These are phyloP conservation scores for Hyphopichia buzzinii DNA, from an alignment of 1,139 yeast species.

Conservation along the genomic window DNA sequence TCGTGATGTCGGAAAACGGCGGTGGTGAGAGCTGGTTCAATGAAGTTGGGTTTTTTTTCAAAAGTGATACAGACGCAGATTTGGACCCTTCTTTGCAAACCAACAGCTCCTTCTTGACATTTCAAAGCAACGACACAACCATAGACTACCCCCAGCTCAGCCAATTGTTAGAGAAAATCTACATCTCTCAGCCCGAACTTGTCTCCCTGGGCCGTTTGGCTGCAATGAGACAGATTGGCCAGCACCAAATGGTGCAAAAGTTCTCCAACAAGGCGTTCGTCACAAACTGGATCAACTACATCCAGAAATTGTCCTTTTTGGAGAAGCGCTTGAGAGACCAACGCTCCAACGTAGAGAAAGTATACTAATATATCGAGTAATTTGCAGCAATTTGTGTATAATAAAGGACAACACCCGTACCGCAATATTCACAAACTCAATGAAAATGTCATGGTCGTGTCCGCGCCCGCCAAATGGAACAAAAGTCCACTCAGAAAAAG, in stretches of 20 bases:
- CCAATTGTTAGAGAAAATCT: constrained; percentile 33
- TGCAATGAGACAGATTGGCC: constrained; percentile 52
- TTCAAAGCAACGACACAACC: constrained; percentile 13
- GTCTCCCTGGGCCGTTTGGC: constrained; percentile 32
- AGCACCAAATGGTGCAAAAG: constrained; percentile 48
- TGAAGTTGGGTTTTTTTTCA: constrained; percentile 75
- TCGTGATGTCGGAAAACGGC: constrained; percentile 42
- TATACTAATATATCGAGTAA: too few relatives aligned
- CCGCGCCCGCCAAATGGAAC: too few relatives aligned
- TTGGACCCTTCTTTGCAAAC: constrained; percentile 41
- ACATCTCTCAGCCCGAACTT: constrained; percentile 40
- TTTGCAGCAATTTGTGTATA: too few relatives aligned
- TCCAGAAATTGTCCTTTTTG: constrained; percentile 35
- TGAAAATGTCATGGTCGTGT: too few relatives aligned
- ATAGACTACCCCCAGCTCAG: constrained; percentile 41
- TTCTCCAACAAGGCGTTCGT: constrained; percentile 72
- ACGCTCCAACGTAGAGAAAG: constrained; percentile 38
- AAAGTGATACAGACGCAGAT: constrained; percentile 53
- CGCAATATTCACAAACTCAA: too few relatives aligned
- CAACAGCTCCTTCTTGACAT: constrained; percentile 12
- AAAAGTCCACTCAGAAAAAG: too few relatives aligned
- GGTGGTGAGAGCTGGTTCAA: constrained; percentile 29
- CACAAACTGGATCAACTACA: constrained; percentile 52
- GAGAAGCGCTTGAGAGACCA: constrained; percentile 39
- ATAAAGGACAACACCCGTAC: too few relatives aligned